phyloP scores from a whole-genome alignment of 2,329 filamentous ascomycete genomes.

The Ilyonectria destructans region DNA sequence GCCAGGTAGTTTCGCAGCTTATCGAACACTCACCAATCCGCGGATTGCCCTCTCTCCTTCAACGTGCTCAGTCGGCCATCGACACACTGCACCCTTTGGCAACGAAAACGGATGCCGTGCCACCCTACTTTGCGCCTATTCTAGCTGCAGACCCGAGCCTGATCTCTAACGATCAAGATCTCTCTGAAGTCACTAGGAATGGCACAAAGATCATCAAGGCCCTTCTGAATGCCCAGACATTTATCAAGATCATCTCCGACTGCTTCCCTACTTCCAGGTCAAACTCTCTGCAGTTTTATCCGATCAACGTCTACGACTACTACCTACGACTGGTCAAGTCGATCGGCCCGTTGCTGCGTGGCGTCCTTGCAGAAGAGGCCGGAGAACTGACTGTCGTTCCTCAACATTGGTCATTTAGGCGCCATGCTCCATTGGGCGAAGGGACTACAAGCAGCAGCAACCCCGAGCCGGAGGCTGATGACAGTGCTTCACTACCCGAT shows the following conservation, averaged over 20 bases:
- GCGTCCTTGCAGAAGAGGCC: slow-evolving; percentile 89
- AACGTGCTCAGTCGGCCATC: slow-evolving; percentile 80
- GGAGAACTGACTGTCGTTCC: slow-evolving; percentile 82
- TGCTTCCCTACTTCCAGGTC: slow-evolving; percentile 81
- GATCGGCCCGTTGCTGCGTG: slow-evolving; percentile 84
- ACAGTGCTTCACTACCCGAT: slow-evolving; percentile 52
- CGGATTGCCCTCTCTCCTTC: slow-evolving; percentile 85
- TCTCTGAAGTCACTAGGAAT: slow-evolving; percentile 64
- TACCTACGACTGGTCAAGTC: slow-evolving; percentile 82
- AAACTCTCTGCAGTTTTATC: slow-evolving; percentile 76
- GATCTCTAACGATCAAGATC: slow-evolving; percentile 53
- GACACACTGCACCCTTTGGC: slow-evolving; percentile 79
- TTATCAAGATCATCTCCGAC: slow-evolving; percentile 82
- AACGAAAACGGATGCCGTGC: slow-evolving; percentile 61
- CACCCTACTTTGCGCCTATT: slow-evolving; percentile 81
- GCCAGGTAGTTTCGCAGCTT: slow-evolving; percentile 82
- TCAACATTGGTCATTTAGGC: slow-evolving; percentile 71
- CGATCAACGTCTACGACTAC: slow-evolving; percentile 88
- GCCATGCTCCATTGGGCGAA: slow-evolving; percentile 48
- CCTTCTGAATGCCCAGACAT: slow-evolving; percentile 81
- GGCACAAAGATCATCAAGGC: slow-evolving; percentile 88
- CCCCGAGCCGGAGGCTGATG: slow-evolving; percentile 49
- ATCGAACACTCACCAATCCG: slow-evolving; percentile 87
- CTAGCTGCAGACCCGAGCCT: slow-evolving; percentile 64
- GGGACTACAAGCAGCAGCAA: slow-evolving; percentile 37